phyloP scores from a whole-genome alignment of 2,329 filamentous ascomycete species.

The Colletotrichum sidae region DNA sequence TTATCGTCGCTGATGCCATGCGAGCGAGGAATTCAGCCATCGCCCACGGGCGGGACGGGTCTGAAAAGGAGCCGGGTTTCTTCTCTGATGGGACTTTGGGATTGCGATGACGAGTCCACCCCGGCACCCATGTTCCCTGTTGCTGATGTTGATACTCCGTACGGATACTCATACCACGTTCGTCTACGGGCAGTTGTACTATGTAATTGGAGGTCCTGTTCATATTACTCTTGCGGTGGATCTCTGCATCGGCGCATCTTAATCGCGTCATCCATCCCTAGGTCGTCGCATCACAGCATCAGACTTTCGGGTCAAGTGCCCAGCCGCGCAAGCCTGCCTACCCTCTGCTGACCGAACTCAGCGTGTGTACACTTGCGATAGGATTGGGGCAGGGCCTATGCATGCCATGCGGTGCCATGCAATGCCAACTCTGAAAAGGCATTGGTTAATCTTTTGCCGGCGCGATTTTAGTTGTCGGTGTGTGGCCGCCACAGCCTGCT shows the following conservation, averaged over 20 bases:
- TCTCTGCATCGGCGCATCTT: constrained; percentile 23
- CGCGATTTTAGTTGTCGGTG: constrained; percentile 3
- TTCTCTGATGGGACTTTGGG: constrained; percentile 14
- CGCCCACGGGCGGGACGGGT: not conserved
- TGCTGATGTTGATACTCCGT: too few relatives aligned
- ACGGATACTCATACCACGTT: too few relatives aligned
- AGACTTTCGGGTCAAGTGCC: not conserved
- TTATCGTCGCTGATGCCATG: constrained; percentile 18
- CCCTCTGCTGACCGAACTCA: too few relatives aligned
- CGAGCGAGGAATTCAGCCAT: constrained; percentile 16
- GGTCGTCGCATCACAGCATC: constrained; percentile 27
- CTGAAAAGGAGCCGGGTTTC: not conserved
- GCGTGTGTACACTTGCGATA: not conserved
- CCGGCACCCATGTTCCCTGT: constrained; percentile 1
- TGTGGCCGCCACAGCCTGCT: not conserved
- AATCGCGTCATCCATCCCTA: not conserved
- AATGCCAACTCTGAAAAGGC: constrained; percentile 3
- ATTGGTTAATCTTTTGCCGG: too few relatives aligned
- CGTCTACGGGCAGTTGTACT: not conserved
- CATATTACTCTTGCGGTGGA: constrained; percentile 21
- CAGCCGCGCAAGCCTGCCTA: too few relatives aligned
- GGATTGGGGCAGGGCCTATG: not conserved
- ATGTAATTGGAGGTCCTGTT: too few relatives aligned
- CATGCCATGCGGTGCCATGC: not conserved
- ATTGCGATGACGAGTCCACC: constrained; percentile 28